Base-by-base conservation (phyloP, 2,329 filamentous ascomycete species). In the Fusarium chuoi region DNA sequence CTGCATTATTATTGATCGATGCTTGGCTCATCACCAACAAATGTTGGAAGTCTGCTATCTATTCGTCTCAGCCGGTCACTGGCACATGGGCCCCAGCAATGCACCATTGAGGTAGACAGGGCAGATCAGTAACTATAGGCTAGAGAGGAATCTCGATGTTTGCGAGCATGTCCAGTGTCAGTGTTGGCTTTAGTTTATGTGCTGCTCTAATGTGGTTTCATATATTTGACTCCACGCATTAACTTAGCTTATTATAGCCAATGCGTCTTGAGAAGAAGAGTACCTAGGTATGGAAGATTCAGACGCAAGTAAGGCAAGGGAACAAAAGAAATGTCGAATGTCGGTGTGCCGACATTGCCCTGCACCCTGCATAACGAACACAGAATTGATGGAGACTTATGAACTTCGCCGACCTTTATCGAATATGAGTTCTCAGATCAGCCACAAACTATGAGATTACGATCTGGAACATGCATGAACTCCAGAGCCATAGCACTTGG, bases 251-350 rank as follows among this genome's bases (percentile, higher is more conserved):
- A 20, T 46, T 26, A 14, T 38, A 22, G 18, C 15, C 26, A 26
- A 52, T 38, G 28, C 11, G 15, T 28, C n/a, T 18, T 33, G 30
- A 28, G 22, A n/a, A 39, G 24, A 35, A 56, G 38, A 46, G 42
- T 33, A n/a, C n/a, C n/a, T n/a, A n/a, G 22, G 22, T 33, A 42
- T 38, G 26, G 33, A 42, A 54, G 41, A 17, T 42, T 35, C 45
- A 44, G 36, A 49, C 39, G 22, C 8, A 41, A 44, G 63, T 41
- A 61, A 65, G 55, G 65, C 55, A 57, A 33, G 36, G 15, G 11
- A 48, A 36, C 18, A 70, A 42, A 70, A 46, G 58, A 52, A 70
- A 65, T 28, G n/a, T 45, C 17, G 22, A 65, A 70, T 64, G 65
- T 52, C 65, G 58, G 66, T 69, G 62, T 48, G 45, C 30, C 10